Evolutionary conservation across 805 yeast genomes (phyloP).

Genomic region (Candida vaughaniae): DNA sequence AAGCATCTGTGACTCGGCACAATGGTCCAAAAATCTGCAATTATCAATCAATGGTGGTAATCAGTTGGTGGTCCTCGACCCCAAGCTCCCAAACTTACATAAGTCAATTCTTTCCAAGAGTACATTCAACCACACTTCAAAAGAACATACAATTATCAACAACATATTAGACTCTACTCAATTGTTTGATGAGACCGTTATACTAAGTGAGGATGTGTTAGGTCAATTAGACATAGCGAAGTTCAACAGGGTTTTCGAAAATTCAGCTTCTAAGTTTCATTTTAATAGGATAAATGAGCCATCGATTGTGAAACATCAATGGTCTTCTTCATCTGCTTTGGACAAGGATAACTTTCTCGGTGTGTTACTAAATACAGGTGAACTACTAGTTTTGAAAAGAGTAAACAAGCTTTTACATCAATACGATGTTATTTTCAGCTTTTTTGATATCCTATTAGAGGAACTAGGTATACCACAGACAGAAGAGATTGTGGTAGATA

Average conservation of each 20-base stretch:
- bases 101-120: constrained; percentile 19
- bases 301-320: constrained; percentile 30
- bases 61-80: constrained; percentile 36
- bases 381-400: constrained; percentile 31
- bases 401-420: constrained; percentile 21
- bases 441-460: constrained; percentile 25
- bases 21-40: constrained; percentile 36
- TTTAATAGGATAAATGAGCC: constrained; percentile 34
- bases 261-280: constrained; percentile 26
- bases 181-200: constrained; percentile 23
- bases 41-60: constrained; percentile 34
- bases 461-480: constrained; percentile 20
- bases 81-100: constrained; percentile 34
- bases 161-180: constrained; percentile 23
- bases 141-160: constrained; percentile 2
- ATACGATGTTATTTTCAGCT: constrained; percentile 23
- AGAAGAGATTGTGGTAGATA: constrained; percentile 17
- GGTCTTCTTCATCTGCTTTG: constrained; percentile 27
- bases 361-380: constrained; percentile 38
- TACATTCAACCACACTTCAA: constrained; percentile 1
- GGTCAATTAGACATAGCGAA: constrained; percentile 30
- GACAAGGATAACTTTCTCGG: constrained; percentile 31
- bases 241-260: constrained; percentile 23
- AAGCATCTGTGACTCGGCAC: constrained; percentile 24
- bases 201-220: constrained; percentile 27